Evolutionary conservation across 2,329 filamentous ascomycete genomes (phyloP).

Genomic region (Xylaria sp.): DNA sequence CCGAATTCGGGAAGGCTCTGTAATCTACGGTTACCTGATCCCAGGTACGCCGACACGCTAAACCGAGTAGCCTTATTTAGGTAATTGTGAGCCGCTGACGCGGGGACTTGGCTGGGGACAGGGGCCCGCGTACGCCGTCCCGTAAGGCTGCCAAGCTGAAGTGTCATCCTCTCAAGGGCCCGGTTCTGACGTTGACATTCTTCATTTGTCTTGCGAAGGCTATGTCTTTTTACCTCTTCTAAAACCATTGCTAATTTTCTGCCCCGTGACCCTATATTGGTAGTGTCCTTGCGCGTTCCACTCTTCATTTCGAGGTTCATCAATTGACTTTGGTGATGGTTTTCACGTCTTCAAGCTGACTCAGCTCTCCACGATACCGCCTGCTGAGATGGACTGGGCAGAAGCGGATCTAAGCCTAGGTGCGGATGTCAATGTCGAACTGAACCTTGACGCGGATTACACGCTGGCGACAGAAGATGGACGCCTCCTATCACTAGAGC

Average conservation of each 20-base stretch:
- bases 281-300: neutral
- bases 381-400: conserved; percentile 20
- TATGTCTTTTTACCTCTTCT: no score
- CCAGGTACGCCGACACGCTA: no score
- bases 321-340: neutral
- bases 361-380: conserved; percentile 3
- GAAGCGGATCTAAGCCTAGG: conserved; percentile 13
- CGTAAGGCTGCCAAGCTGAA: no score
- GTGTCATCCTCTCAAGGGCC: no score
- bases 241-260: neutral
- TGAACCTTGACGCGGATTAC: conserved; percentile 11
- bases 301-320: neutral
- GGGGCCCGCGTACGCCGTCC: no score
- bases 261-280: neutral
- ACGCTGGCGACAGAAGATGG: conserved; percentile 9
- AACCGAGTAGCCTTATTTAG: neutral
- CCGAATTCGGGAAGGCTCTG: no score
- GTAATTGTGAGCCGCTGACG: no score
- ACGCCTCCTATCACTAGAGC: neutral
- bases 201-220: no score
- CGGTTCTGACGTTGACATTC: no score
- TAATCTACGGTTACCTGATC: no score
- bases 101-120: no score
- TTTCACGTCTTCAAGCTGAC: conserved; percentile 13
- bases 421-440: conserved; percentile 12